Evolutionary conservation across 2,329 filamentous ascomycete species (phyloP).

Genomic region (Xylariaceae sp.): DNA sequence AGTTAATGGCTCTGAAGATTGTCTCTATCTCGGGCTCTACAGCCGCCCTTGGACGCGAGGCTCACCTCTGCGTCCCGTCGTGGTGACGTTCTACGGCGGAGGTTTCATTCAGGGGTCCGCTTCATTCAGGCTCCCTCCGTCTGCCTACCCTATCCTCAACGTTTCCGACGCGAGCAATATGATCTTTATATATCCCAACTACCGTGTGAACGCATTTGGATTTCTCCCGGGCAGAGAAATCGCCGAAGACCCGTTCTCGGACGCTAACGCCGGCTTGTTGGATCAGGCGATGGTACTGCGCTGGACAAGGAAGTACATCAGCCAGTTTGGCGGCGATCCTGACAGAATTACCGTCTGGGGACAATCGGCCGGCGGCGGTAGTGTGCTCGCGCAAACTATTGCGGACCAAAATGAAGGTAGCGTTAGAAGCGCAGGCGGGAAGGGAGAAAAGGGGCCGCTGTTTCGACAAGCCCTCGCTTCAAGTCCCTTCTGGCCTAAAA

Average conservation of each 20-base stretch:
- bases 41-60: constrained; percentile 59
- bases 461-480: constrained; percentile 57
- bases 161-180: constrained; percentile 58
- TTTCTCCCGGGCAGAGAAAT: constrained; percentile 53
- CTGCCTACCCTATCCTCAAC: constrained; percentile 64
- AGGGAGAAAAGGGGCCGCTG: constrained; percentile 49
- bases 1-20: constrained; percentile 65
- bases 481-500: constrained; percentile 66
- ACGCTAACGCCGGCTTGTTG: constrained; percentile 59
- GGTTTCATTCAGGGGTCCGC: constrained; percentile 66
- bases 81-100: constrained; percentile 67
- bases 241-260: constrained; percentile 40
- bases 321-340: constrained; percentile 57
- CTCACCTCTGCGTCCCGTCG: constrained; percentile 59
- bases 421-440: constrained; percentile 33
- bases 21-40: constrained; percentile 66
- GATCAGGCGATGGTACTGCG: constrained; percentile 57
- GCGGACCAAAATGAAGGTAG: constrained; percentile 45
- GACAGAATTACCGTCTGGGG: constrained; percentile 59
- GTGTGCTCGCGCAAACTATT: constrained; percentile 59
- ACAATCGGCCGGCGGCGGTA: constrained; percentile 62
- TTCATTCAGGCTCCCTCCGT: constrained; percentile 60
- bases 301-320: constrained; percentile 57
- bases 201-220: constrained; percentile 64
- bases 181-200: constrained; percentile 54